Conservation (phyloP, 176 grass and related monocot genomes). For the Puccinellia tenuiflora region DNA sequence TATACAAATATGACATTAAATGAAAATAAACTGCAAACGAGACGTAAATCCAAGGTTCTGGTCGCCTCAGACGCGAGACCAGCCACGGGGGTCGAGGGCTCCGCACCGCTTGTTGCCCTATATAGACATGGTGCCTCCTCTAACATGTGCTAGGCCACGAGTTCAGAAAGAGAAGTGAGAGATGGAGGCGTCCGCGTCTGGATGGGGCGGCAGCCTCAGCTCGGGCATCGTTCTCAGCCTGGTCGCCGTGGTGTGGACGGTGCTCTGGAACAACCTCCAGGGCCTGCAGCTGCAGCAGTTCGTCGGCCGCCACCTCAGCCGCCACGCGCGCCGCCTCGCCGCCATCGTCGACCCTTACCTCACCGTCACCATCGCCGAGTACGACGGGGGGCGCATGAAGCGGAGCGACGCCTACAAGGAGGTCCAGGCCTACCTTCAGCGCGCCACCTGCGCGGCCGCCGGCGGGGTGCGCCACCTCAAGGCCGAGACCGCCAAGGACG, state of each 20-base stretch:
- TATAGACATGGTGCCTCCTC: background rate
- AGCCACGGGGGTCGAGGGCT: no score
- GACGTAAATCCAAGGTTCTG: no score
- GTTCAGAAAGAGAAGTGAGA: background rate
- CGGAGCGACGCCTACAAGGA: slow-evolving; percentile 49
- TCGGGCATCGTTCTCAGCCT: slow-evolving; percentile 45
- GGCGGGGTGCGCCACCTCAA: background rate
- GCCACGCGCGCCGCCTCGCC: slow-evolving; percentile 26
- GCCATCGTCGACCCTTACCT: slow-evolving; percentile 50
- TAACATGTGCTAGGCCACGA: background rate
- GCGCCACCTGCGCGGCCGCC: background rate
- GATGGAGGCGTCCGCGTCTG: background rate
- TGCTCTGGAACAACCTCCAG: slow-evolving; percentile 47
- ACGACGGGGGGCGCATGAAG: slow-evolving; percentile 23
- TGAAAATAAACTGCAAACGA: no score
- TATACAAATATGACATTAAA: no score
- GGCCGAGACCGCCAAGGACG: slow-evolving; percentile 37
- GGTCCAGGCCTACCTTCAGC: slow-evolving; percentile 56
- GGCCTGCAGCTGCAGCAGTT: slow-evolving; percentile 32
- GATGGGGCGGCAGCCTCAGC: slow-evolving; percentile 10
- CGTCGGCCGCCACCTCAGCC: slow-evolving; percentile 23
- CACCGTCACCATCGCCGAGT: slow-evolving; percentile 45
- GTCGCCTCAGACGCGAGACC: no score
- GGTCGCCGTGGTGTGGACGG: slow-evolving; percentile 36
- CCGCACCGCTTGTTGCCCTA: background rate